phyloP scores from a whole-genome alignment of 495 filamentous ascomycete genomes.

The Aspergillus hancockii region DNA sequence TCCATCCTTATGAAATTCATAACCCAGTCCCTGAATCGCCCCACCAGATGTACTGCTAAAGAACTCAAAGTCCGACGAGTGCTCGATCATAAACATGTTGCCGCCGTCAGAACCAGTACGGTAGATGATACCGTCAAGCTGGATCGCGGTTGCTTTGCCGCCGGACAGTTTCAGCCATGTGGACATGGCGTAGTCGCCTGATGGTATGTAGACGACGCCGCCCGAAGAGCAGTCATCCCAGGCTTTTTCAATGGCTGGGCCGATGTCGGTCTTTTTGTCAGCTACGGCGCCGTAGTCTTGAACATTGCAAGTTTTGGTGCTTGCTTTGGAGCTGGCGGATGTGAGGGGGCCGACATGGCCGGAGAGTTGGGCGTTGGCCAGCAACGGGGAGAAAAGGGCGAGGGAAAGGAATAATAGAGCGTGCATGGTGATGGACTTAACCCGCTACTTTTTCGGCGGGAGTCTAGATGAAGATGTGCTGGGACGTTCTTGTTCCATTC shows the following conservation, averaged over 20 bases:
- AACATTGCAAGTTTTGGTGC: slow-evolving; percentile 26
- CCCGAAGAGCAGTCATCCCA: slow-evolving; percentile 37
- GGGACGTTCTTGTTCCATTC: not conserved
- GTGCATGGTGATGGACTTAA: not conserved
- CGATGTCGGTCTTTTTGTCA: slow-evolving; percentile 42
- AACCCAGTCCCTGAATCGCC: slow-evolving; percentile 48
- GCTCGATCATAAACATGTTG: slow-evolving; percentile 45
- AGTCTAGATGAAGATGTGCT: not conserved
- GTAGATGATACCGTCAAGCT: slow-evolving; percentile 46
- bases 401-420: not conserved
- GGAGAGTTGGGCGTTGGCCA: slow-evolving; percentile 12
- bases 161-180: slow-evolving; percentile 34
- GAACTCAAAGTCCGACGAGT: slow-evolving; percentile 48
- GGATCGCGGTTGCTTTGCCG: slow-evolving; percentile 36
- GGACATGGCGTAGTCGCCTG: slow-evolving; percentile 24
- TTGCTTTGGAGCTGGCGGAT: slow-evolving; percentile 18
- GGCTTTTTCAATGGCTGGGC: slow-evolving; percentile 38
- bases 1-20: slow-evolving; percentile 29
- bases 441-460: not conserved
- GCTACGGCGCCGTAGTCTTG: slow-evolving; percentile 25
- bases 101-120: slow-evolving; percentile 38
- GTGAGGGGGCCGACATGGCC: slow-evolving; percentile 35
- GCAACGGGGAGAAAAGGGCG: slow-evolving; percentile 1
- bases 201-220: slow-evolving; percentile 28
- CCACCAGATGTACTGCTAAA: slow-evolving; percentile 40